phyloP scores from a whole-genome alignment of 176 grass and related monocot genomes.

The Saccharum spontaneum region DNA sequence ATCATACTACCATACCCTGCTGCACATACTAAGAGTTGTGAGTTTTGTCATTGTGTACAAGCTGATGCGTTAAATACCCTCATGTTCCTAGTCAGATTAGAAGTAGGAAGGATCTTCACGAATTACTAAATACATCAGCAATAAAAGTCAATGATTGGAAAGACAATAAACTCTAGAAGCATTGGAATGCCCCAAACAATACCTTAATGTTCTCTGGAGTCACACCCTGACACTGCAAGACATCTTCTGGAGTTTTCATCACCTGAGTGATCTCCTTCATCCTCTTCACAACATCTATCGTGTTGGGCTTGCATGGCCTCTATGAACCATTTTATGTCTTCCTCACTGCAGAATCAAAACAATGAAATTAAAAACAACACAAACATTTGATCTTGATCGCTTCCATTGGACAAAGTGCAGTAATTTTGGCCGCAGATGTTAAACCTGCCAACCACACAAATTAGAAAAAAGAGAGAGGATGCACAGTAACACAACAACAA shows the following conservation, averaged over 20 bases:
- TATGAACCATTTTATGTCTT: conserved; percentile 88
- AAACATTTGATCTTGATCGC: background rate
- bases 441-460: background rate
- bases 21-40: no score
- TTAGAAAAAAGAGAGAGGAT: background rate
- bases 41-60: no score
- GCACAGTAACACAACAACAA: background rate
- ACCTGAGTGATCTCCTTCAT: conserved; percentile 36
- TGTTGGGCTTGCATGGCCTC: conserved; percentile 35
- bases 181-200: background rate
- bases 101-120: background rate
- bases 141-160: background rate
- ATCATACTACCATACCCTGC: no score
- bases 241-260: conserved; percentile 84
- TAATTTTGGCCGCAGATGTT: background rate
- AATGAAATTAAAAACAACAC: background rate
- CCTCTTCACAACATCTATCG: no score
- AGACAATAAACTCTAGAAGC: no score
- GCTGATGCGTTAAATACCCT: no score
- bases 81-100: background rate
- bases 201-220: conserved; percentile 75
- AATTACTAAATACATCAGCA: background rate
- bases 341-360: conserved; percentile 45
- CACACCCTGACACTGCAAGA: conserved; percentile 66
- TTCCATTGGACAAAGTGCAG: background rate